Evolutionary conservation across 2,329 filamentous ascomycete species (phyloP).

Genomic region (Trichoderma sp.): DNA sequence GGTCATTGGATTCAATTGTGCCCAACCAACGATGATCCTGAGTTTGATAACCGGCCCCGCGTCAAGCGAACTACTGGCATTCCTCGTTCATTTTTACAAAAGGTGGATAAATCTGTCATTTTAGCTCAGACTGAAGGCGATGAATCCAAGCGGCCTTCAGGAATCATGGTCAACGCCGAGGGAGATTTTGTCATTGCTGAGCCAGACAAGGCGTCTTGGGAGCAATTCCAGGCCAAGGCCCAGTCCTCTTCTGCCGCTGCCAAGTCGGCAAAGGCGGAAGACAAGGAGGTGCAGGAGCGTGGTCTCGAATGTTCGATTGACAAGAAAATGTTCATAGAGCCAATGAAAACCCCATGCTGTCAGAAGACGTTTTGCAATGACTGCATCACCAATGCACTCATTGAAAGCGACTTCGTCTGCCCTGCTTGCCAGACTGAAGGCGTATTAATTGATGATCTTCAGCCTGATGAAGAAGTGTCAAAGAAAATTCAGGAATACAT

Average conservation of each 20-base stretch:
- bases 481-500: slow-evolving; percentile 78
- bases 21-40: slow-evolving; percentile 97
- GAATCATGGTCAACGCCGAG: slow-evolving; percentile 96
- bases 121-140: slow-evolving; percentile 73
- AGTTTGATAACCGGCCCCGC: slow-evolving; percentile 88
- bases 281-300: slow-evolving; percentile 84
- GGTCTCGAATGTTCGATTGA: slow-evolving; percentile 94
- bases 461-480: slow-evolving; percentile 76
- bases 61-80: slow-evolving; percentile 98
- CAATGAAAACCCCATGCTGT: slow-evolving; percentile 99
- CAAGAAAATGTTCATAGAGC: slow-evolving; percentile 97
- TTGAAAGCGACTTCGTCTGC: slow-evolving; percentile 97
- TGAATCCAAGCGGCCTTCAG: slow-evolving; percentile 83
- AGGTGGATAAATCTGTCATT: slow-evolving; percentile 86
- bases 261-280: slow-evolving; percentile 74
- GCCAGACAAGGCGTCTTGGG: slow-evolving; percentile 94
- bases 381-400: slow-evolving; percentile 98
- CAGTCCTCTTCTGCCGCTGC: slow-evolving; percentile 79
- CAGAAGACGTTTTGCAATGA: slow-evolving; percentile 98
- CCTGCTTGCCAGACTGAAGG: slow-evolving; percentile 89
- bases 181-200: slow-evolving; percentile 97
- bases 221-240: slow-evolving; percentile 93
- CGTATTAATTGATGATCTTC: slow-evolving; percentile 89
- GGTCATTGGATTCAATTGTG: slow-evolving; percentile 99
- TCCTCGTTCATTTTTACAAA: slow-evolving; percentile 91